Evolutionary conservation across 768 basidiomycete genomes (phyloP).

Genomic region (Agrocybe pediades): DNA sequence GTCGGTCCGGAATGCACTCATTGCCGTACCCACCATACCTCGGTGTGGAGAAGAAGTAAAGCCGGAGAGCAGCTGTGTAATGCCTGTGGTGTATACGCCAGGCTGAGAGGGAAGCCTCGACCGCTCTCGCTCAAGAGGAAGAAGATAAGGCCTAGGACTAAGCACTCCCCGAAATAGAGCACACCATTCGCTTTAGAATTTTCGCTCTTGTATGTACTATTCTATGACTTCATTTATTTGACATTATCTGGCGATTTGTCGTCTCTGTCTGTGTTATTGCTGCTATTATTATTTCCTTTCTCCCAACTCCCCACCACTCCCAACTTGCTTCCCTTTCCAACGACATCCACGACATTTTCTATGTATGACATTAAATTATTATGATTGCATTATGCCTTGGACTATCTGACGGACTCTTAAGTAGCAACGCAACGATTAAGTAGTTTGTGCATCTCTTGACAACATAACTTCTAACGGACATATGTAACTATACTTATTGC

Average conservation of each 20-base stretch:
- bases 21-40: slow-evolving; percentile 49
- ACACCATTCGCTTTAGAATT: background rate
- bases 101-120: slow-evolving; percentile 47
- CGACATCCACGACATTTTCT: background rate
- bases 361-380: background rate
- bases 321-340: background rate
- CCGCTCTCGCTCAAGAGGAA: slow-evolving; percentile 47
- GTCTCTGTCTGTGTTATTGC: background rate
- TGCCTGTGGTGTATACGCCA: slow-evolving; percentile 50
- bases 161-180: slow-evolving; percentile 33
- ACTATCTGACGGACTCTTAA: background rate
- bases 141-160: slow-evolving; percentile 51
- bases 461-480: no score
- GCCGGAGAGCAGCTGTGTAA: slow-evolving; percentile 52
- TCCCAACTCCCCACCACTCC: background rate
- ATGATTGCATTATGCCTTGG: background rate
- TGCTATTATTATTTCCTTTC: background rate
- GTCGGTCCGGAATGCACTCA: slow-evolving; percentile 50
- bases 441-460: no score
- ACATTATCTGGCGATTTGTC: background rate
- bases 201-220: background rate
- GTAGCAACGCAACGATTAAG: background rate
- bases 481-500: no score
- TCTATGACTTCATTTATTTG: background rate
- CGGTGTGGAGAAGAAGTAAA: slow-evolving; percentile 53